Percentiles rank a stretch among this genome's conserved stretches.
Conservation (phyloP, 306 rosid species). For the Heteromeles arbutifolia region DNA sequence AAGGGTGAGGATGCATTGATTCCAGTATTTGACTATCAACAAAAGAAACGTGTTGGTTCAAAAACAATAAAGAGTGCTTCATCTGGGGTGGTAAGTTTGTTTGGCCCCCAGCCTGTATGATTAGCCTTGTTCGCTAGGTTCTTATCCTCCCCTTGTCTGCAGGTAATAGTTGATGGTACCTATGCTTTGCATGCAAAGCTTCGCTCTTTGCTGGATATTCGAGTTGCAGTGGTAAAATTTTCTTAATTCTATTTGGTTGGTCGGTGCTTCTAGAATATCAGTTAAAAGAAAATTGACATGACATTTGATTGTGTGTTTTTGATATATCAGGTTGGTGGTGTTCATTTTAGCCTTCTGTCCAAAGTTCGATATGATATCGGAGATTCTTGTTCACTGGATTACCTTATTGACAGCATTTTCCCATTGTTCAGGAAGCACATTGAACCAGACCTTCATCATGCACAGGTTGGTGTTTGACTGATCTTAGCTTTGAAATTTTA, state of each 20-base stretch:
- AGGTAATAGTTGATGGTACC: conserved; percentile 97
- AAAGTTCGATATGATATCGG: conserved; percentile 96
- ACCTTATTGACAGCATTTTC: conserved; percentile 96
- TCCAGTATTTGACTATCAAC: conserved; percentile 85
- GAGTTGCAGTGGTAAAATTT: conserved; percentile 86
- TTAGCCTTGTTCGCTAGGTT: background rate
- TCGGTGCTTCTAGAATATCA: conserved; percentile 9
- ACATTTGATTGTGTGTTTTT: conserved; percentile 22
- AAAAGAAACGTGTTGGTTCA: conserved; percentile 68
- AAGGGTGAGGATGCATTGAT: conserved; percentile 70
- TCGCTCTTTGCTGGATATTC: conserved; percentile 95
- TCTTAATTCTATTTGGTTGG: background rate
- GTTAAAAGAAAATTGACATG: conserved; percentile 16
- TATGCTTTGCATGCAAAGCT: conserved; percentile 92
- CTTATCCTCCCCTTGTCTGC: conserved; percentile 19
- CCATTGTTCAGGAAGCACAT: conserved; percentile 96
- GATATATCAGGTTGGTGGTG: conserved; percentile 84
- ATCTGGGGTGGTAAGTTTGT: conserved; percentile 77
- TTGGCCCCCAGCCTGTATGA: conserved; percentile 11
- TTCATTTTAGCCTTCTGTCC: conserved; percentile 94
- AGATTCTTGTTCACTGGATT: conserved; percentile 93
- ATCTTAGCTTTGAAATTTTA: conserved; percentile 25
- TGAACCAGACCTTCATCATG: conserved; percentile 99
- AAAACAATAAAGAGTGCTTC: conserved; percentile 73
- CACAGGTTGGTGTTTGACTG: conserved; percentile 68